Conservation (phyloP, 768 basidiomycete genomes). For the Hypsizygus marmoreus region DNA sequence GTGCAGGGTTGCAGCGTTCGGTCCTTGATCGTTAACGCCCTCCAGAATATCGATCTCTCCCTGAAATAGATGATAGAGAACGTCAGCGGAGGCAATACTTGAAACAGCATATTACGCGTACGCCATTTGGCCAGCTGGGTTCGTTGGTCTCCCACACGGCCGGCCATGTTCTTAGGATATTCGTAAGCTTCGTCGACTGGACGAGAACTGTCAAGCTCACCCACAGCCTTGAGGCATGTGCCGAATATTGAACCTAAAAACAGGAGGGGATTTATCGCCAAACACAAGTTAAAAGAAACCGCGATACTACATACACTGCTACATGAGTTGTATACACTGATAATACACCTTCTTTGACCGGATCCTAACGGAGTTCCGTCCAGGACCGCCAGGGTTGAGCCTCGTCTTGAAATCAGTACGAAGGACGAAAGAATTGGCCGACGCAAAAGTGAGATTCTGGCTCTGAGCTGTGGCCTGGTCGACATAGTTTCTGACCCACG, state of each 20-base stretch:
- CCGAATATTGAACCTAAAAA: constrained; percentile 34
- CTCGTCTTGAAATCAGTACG: constrained; percentile 50
- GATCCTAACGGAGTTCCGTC: constrained; percentile 59
- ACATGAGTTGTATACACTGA: constrained; percentile 59
- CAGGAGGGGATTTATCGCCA: not conserved
- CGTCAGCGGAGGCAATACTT: not conserved
- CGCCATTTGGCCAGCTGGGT: constrained; percentile 38
- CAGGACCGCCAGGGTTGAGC: constrained; percentile 46
- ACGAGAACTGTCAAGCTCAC: constrained; percentile 24
- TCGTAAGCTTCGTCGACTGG: not conserved
- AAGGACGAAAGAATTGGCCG: constrained; percentile 50
- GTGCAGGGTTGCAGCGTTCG: constrained; percentile 58
- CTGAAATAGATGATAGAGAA: not conserved
- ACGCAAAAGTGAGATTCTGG: constrained; percentile 55
- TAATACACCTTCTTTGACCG: constrained; percentile 46
- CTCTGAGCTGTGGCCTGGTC: constrained; percentile 38
- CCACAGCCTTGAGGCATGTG: constrained; percentile 62
- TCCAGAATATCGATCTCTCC: constrained; percentile 53
- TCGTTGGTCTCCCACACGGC: constrained; percentile 47
- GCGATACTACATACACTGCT: constrained; percentile 45
- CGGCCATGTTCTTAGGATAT: constrained; percentile 31
- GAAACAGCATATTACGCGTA: constrained; percentile 8
- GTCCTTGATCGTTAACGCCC: constrained; percentile 56
- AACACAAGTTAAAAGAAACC: not conserved
- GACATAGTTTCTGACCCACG: constrained; percentile 38